These are phyloP conservation scores for Naganishia kalamii DNA, from an alignment of 768 basidiomycete genomes.

Conservation along the genomic window DNA sequence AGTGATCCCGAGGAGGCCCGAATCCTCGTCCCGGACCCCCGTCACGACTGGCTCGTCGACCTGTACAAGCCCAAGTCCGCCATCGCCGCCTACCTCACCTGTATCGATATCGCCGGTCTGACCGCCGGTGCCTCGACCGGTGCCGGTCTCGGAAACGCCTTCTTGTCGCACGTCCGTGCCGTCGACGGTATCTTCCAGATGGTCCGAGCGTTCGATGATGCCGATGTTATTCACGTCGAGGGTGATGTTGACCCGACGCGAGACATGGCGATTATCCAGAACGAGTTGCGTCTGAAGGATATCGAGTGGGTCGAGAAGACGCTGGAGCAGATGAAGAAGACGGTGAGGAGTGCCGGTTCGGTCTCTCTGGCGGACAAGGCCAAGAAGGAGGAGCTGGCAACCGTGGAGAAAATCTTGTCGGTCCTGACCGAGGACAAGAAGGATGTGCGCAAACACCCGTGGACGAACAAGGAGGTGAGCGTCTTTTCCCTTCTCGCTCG, in stretches of 20 bases:
- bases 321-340: constrained; percentile 69
- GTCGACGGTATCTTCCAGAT: constrained; percentile 99
- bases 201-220: constrained; percentile 94
- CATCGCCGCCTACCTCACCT: constrained; percentile 90
- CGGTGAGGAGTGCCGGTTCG: constrained; percentile 52
- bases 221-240: constrained; percentile 98
- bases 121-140: constrained; percentile 98
- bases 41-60: constrained; percentile 91
- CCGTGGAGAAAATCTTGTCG: constrained; percentile 76
- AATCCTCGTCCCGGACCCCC: constrained; percentile 85
- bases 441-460: constrained; percentile 87
- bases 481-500: neutral
- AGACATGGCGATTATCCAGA: constrained; percentile 96
- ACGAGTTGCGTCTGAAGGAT: constrained; percentile 89
- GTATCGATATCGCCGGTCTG: constrained; percentile 96
- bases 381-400: constrained; percentile 89
- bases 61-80: constrained; percentile 80
- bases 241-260: constrained; percentile 92
- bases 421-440: constrained; percentile 68
- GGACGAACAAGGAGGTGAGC: constrained; percentile 93
- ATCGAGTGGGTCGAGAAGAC: constrained; percentile 97
- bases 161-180: constrained; percentile 93
- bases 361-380: constrained; percentile 82
- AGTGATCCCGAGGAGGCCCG: constrained; percentile 79
- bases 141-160: constrained; percentile 93